A percentile compares a stretch with the other conserved stretches of the same genome.
Evolutionary conservation across 78 protist genomes (phyloP).

Genomic region (Bigelowiella natans): DNA sequence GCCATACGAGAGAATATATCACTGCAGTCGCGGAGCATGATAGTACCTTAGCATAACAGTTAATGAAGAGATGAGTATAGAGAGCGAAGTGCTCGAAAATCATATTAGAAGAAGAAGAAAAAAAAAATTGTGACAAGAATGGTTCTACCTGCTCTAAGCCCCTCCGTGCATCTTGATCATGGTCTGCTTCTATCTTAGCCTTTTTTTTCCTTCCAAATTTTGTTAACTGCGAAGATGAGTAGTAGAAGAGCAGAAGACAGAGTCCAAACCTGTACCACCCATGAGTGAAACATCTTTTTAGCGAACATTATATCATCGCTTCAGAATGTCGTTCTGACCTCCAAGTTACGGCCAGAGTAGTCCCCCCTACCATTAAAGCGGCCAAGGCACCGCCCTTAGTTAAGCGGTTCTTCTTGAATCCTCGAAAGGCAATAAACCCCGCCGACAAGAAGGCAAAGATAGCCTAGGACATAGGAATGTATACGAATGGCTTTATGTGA

Average conservation of each 20-base stretch:
- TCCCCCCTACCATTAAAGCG: background rate
- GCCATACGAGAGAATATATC: no score
- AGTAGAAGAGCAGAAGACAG: background rate
- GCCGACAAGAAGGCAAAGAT: no score
- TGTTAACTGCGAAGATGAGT: background rate
- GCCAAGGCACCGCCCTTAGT: background rate
- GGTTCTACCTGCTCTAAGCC: background rate
- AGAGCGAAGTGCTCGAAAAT: no score
- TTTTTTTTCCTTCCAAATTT: background rate
- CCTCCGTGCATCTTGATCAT: background rate
- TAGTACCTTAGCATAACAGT: no score
- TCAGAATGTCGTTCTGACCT: background rate
- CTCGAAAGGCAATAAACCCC: background rate
- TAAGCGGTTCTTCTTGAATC: background rate
- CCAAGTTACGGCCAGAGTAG: background rate
- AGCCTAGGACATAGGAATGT: no score
- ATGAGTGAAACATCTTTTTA: background rate
- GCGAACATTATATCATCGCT: background rate
- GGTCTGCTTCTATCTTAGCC: background rate
- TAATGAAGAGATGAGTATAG: no score
- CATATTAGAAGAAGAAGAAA: no score
- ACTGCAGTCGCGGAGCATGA: no score
- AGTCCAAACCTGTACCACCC: background rate
- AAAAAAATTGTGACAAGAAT: no score
- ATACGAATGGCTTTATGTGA: no score